phyloP scores from a whole-genome alignment of 805 yeast genomes.

The Pichia kluyveri region DNA sequence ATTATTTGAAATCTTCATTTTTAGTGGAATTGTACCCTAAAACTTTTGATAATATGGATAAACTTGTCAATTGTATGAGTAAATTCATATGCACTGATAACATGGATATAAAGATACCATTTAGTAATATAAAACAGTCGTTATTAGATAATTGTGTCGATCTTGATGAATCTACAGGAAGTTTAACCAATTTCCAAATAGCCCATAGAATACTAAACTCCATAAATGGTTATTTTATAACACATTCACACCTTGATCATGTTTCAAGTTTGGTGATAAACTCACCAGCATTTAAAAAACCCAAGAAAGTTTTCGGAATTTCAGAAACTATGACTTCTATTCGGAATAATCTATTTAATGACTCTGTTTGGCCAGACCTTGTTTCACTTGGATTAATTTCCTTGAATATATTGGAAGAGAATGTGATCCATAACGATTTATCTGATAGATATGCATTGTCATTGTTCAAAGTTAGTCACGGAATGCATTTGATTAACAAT shows the following conservation, averaged over 20 bases:
- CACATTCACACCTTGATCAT: conserved; percentile 87
- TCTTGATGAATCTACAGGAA: not conserved
- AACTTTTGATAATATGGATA: not conserved
- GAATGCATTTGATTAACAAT: conserved; percentile 9
- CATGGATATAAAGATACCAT: conserved; percentile 1
- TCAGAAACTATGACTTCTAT: conserved; percentile 43
- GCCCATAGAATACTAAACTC: conserved; percentile 23
- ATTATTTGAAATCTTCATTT: not conserved
- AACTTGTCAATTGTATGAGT: not conserved
- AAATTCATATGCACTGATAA: not conserved
- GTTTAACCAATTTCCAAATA: not conserved
- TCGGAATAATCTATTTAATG: conserved; percentile 56
- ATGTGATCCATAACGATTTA: conserved; percentile 5
- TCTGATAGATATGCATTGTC: conserved; percentile 30
- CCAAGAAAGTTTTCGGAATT: conserved; percentile 46
- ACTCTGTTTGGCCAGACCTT: conserved; percentile 72
- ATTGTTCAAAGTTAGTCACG: conserved; percentile 35
- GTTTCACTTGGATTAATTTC: conserved; percentile 22
- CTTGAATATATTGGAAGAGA: conserved; percentile 16
- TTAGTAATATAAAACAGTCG: not conserved
- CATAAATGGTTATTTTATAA: conserved; percentile 42
- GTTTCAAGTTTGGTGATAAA: conserved; percentile 60
- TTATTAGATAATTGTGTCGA: not conserved
- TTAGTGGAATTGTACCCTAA: conserved; percentile 12
- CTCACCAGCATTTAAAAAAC: conserved; percentile 42